These are phyloP conservation scores for Barnettozyma vustinii DNA, from an alignment of 805 yeast genomes.

Conservation along the genomic window DNA sequence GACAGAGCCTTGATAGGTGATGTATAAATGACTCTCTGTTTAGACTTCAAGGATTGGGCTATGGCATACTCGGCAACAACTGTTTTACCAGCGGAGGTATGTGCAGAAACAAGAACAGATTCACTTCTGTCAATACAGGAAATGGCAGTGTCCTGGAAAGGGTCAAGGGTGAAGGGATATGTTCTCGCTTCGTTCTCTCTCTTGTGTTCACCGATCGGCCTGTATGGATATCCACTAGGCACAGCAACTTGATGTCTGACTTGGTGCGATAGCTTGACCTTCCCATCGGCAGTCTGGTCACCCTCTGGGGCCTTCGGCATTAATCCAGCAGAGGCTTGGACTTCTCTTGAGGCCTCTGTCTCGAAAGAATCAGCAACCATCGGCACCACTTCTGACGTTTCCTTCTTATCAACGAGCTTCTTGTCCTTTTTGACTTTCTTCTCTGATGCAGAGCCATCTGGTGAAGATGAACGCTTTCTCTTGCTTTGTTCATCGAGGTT, in stretches of 20 bases:
- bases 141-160: constrained; percentile 95
- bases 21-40: constrained; percentile 91
- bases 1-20: constrained; percentile 92
- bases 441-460: constrained; percentile 5
- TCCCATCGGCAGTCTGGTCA: constrained; percentile 32
- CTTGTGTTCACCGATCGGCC: constrained; percentile 84
- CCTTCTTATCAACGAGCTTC: constrained; percentile 31
- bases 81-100: constrained; percentile 97
- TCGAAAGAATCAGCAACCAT: constrained; percentile 84
- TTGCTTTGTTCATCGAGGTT: constrained; percentile 12
- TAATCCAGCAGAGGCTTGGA: constrained; percentile 74
- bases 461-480: constrained; percentile 23
- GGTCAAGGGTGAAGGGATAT: constrained; percentile 91
- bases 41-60: constrained; percentile 91
- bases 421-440: constrained; percentile 25
- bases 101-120: constrained; percentile 95
- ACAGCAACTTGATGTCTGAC: constrained; percentile 97
- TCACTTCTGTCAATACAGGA: constrained; percentile 94
- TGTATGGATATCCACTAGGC: constrained; percentile 85
- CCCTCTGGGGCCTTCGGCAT: constrained; percentile 35
- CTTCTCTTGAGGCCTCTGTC: constrained; percentile 85
- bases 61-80: constrained; percentile 98
- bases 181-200: constrained; percentile 75
- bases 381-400: constrained; percentile 50
- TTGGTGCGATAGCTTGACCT: constrained; percentile 78